Evolutionary conservation across 805 yeast species (phyloP).

Genomic region (Candida golubevii): DNA sequence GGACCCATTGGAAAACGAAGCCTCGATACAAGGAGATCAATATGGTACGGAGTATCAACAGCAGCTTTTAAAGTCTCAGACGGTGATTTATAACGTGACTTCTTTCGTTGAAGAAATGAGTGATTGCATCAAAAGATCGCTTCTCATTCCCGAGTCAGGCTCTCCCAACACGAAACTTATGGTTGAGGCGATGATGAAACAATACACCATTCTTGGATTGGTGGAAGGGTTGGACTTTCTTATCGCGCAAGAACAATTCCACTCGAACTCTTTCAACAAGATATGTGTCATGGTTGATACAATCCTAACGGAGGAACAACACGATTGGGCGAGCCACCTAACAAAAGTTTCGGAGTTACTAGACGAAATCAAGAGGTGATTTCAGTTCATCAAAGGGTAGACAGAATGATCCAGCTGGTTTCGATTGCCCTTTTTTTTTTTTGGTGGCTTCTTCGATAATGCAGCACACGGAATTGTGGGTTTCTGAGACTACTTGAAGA

Average conservation of each 20-base stretch:
- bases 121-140: not conserved
- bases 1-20: constrained; percentile 1
- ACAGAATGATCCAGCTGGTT: too few species aligned
- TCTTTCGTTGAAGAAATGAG: constrained; percentile 5
- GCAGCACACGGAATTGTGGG: too few species aligned
- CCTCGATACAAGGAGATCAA: constrained; percentile 4
- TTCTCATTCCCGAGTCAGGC: constrained; percentile 6
- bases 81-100: constrained; percentile 9
- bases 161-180: constrained; percentile 5
- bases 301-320: constrained; percentile 7
- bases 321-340: constrained; percentile 14
- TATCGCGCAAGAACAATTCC: not conserved
- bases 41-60: constrained; percentile 15
- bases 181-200: constrained; percentile 14
- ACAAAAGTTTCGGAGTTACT: constrained; percentile 1
- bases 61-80: not conserved
- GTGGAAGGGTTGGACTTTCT: constrained; percentile 9
- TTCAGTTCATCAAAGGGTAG: too few species aligned
- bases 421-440: too few species aligned
- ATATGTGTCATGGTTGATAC: constrained; percentile 11
- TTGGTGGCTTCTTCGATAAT: too few species aligned
- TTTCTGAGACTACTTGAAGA: too few species aligned
- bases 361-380: too few species aligned
- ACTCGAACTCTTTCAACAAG: not conserved
- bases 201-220: constrained; percentile 13